These are phyloP conservation scores for Sarocladium brachiariae DNA, from an alignment of 2,329 filamentous ascomycete species.

Conservation along the genomic window DNA sequence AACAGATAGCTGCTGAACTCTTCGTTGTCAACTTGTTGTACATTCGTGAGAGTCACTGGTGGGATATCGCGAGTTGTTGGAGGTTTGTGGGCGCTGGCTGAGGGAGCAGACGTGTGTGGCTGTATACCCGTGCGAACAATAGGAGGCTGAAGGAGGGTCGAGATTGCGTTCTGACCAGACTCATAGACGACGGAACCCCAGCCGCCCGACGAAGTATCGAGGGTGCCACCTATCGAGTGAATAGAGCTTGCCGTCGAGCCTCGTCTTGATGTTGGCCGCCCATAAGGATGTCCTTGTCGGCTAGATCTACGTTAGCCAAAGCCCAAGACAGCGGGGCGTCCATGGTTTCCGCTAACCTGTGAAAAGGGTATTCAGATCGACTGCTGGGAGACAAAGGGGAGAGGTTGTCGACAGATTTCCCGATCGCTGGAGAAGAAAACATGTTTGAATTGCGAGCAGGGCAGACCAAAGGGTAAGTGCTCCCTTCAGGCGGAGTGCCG, in stretches of 20 bases:
- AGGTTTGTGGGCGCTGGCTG: slow-evolving; percentile 67
- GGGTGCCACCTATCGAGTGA: slow-evolving; percentile 75
- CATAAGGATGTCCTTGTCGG: slow-evolving; percentile 41
- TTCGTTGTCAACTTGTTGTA: slow-evolving; percentile 69
- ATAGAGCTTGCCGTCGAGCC: slow-evolving; percentile 84
- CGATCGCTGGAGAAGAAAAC: slow-evolving; percentile 51
- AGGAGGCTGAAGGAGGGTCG: slow-evolving; percentile 83
- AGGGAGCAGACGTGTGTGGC: slow-evolving; percentile 65
- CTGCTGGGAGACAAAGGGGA: slow-evolving; percentile 44
- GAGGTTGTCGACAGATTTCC: slow-evolving; percentile 61
- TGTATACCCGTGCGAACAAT: slow-evolving; percentile 83
- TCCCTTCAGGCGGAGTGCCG: slow-evolving; percentile 20
- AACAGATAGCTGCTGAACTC: slow-evolving; percentile 80
- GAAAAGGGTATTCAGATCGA: slow-evolving; percentile 52
- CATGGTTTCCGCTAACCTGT: slow-evolving; percentile 38
- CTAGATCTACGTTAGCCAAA: slow-evolving; percentile 22
- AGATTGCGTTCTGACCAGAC: slow-evolving; percentile 88
- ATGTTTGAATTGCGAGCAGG: slow-evolving; percentile 35
- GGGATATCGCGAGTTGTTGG: slow-evolving; percentile 87
- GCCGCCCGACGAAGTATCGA: slow-evolving; percentile 60
- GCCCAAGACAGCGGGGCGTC: not conserved
- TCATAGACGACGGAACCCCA: slow-evolving; percentile 54
- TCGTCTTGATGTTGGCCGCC: slow-evolving; percentile 51
- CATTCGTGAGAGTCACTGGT: slow-evolving; percentile 84
- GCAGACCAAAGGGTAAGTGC: slow-evolving; percentile 10